Percentiles rank a stretch among this genome's conserved stretches.
phyloP scores from a whole-genome alignment of 139 green algal genomes.

The Marvania coccoides region DNA sequence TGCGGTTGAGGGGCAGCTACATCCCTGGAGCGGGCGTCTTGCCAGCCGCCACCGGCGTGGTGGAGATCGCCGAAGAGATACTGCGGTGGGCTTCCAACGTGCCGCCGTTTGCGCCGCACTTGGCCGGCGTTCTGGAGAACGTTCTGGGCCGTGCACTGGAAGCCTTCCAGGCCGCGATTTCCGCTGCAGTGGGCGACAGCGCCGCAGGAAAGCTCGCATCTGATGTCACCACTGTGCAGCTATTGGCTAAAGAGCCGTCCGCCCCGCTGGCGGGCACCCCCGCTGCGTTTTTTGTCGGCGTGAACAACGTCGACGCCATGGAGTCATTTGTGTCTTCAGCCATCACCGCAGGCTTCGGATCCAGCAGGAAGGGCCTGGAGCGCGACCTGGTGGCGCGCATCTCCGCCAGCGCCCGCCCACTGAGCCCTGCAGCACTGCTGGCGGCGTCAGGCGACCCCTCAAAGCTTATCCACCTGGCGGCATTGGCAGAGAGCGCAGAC shows the following conservation, averaged over 20 bases:
- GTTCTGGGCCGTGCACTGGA: slow-evolving; percentile 54
- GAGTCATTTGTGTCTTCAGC: slow-evolving; percentile 11
- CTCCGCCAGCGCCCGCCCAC: background rate
- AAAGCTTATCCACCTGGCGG: slow-evolving; percentile 25
- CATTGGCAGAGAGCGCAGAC: slow-evolving; percentile 41
- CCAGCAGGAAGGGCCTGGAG: slow-evolving; percentile 21
- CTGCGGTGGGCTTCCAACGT: slow-evolving; percentile 33
- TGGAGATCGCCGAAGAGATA: slow-evolving; percentile 44
- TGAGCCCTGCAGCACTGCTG: slow-evolving; percentile 34
- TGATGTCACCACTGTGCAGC: slow-evolving; percentile 18
- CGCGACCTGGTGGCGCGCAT: slow-evolving; percentile 27
- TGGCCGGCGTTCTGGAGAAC: slow-evolving; percentile 54
- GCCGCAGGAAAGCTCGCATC: slow-evolving; percentile 12
- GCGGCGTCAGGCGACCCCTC: background rate
- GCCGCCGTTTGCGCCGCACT: slow-evolving; percentile 15
- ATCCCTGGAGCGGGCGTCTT: slow-evolving; percentile 22
- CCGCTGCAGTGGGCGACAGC: background rate
- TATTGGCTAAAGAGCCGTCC: slow-evolving; percentile 57
- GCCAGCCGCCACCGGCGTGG: slow-evolving; percentile 35
- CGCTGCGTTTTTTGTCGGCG: slow-evolving; percentile 38
- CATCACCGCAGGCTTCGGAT: slow-evolving; percentile 24
- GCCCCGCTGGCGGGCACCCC: slow-evolving; percentile 38
- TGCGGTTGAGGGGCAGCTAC: slow-evolving; percentile 15
- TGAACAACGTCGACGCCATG: slow-evolving; percentile 20
- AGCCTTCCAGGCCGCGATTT: slow-evolving; percentile 22